These are phyloP conservation scores for Trichoderma citrinoviride DNA, from an alignment of 2,329 filamentous ascomycete species.

Conservation along the genomic window DNA sequence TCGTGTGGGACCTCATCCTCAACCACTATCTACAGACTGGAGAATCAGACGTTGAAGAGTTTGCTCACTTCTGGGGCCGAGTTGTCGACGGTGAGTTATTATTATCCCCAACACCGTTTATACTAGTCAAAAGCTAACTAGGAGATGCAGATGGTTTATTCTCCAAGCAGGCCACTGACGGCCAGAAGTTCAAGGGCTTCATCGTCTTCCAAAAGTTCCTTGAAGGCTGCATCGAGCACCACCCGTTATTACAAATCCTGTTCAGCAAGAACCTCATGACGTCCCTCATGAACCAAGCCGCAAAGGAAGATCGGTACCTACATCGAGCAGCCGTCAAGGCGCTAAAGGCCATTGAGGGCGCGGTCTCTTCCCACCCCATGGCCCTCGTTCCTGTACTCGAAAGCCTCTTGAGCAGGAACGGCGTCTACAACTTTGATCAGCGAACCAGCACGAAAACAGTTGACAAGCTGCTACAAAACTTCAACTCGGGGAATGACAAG, in stretches of 20 bases:
- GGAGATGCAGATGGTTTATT: conserved; percentile 71
- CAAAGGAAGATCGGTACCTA: conserved; percentile 72
- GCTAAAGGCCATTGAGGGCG: conserved; percentile 66
- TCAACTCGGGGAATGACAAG: conserved; percentile 55
- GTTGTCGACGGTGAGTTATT: conserved; percentile 73
- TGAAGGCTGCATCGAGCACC: conserved; percentile 47
- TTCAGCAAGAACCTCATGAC: conserved; percentile 83
- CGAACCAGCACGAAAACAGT: conserved; percentile 82
- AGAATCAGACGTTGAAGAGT: conserved; percentile 45
- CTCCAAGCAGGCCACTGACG: conserved; percentile 74
- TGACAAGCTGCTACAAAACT: conserved; percentile 66
- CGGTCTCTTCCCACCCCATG: conserved; percentile 59
- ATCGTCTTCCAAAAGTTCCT: conserved; percentile 79
- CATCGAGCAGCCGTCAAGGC: conserved; percentile 76
- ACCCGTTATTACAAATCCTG: conserved; percentile 52
- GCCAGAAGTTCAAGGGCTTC: conserved; percentile 90
- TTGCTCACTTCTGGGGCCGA: conserved; percentile 80
- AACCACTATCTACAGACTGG: conserved; percentile 45
- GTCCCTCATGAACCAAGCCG: conserved; percentile 79
- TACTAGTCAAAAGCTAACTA: conserved; percentile 27
- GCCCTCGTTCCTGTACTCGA: conserved; percentile 61
- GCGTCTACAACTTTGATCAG: conserved; percentile 78
- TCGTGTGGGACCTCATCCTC: conserved; percentile 84
- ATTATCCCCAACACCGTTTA: neutral
- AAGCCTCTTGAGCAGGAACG: conserved; percentile 66